These are phyloP conservation scores for Tolypocladium nubicola DNA, from an alignment of 2,329 filamentous ascomycete genomes.

Conservation along the genomic window DNA sequence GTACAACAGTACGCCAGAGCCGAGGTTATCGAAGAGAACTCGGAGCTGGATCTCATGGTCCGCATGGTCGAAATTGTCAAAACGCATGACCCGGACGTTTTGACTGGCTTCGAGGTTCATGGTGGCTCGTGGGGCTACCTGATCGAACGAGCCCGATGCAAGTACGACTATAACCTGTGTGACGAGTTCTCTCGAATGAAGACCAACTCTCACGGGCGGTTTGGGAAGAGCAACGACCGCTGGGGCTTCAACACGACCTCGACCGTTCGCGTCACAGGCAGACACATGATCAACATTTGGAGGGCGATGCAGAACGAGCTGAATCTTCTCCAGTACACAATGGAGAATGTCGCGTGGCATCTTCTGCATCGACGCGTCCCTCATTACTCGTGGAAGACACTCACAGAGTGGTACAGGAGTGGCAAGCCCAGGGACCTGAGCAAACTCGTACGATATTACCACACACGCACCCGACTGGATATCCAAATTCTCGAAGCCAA, in stretches of 20 bases:
- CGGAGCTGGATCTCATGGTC: constrained; percentile 77
- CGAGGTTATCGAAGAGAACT: constrained; percentile 62
- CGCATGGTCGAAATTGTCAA: constrained; percentile 82
- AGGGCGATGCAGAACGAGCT: constrained; percentile 89
- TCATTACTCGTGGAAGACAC: constrained; percentile 67
- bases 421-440: constrained; percentile 56
- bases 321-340: constrained; percentile 84
- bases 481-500: constrained; percentile 88
- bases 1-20: constrained; percentile 51
- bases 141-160: constrained; percentile 75
- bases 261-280: constrained; percentile 81
- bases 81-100: constrained; percentile 74
- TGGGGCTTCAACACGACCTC: constrained; percentile 96
- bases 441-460: constrained; percentile 70
- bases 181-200: constrained; percentile 89
- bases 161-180: constrained; percentile 84
- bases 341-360: constrained; percentile 94
- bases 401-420: constrained; percentile 75
- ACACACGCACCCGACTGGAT: constrained; percentile 65
- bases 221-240: constrained; percentile 75
- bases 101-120: constrained; percentile 92
- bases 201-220: constrained; percentile 68
- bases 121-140: constrained; percentile 92
- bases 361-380: constrained; percentile 79
- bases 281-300: constrained; percentile 97